Evolutionary conservation across 2,329 filamentous ascomycete genomes (phyloP).

Genomic region (Fusarium torulosum): DNA sequence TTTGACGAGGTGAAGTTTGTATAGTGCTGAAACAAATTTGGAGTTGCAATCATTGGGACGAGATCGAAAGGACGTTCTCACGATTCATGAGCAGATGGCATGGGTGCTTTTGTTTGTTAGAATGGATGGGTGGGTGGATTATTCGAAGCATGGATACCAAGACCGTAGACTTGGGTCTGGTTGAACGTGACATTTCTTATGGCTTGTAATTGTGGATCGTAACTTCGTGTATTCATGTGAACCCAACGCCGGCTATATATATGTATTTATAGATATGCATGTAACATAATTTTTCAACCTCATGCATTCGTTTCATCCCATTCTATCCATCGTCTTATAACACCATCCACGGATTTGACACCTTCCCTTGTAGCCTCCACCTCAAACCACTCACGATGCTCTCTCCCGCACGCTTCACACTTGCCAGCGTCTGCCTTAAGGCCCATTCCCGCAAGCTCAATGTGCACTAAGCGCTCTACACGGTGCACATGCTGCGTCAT

Average conservation of each 20-base stretch:
- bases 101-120: constrained; percentile 37
- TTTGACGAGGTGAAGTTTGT: constrained; percentile 81
- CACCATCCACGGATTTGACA: constrained; percentile 73
- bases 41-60: constrained; percentile 12
- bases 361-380: constrained; percentile 80
- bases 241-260: constrained; percentile 30
- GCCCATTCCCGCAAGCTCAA: constrained; percentile 80
- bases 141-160: constrained; percentile 29
- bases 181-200: constrained; percentile 22
- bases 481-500: constrained; percentile 89
- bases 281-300: constrained; percentile 27
- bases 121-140: constrained; percentile 16
- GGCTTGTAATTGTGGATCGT: constrained; percentile 16
- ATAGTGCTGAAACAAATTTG: constrained; percentile 29
- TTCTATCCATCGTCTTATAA: constrained; percentile 85
- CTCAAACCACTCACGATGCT: constrained; percentile 96
- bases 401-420: constrained; percentile 83
- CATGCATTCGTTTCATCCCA: constrained; percentile 75
- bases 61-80: constrained; percentile 36
- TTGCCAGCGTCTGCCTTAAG: constrained; percentile 65
- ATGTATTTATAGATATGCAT: constrained; percentile 10
- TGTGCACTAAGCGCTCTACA: constrained; percentile 89
- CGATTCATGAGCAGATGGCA: constrained; percentile 46
- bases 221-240: constrained; percentile 32
- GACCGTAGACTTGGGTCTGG: constrained; percentile 22